Base-by-base conservation (phyloP, 345 rosid genomes). In the Brassica napus region DNA sequence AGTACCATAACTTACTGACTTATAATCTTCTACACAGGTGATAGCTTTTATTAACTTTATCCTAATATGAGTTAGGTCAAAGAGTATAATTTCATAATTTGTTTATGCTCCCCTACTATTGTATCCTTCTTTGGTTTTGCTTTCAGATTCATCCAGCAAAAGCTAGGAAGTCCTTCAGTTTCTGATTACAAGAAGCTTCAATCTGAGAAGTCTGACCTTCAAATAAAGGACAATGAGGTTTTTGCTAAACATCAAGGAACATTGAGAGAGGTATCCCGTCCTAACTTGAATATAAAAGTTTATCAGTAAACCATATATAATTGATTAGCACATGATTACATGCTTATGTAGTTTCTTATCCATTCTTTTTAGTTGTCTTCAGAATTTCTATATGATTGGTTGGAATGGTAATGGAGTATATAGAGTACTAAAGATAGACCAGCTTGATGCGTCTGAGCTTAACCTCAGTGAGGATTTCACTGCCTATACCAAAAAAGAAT, bases 151-250 rank as follows among this genome's bases (percentile, higher is more conserved):
- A 74, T 92, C 72, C 98, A 94, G 76, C 90, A 94, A 42, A 91
- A 91, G 80, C 81, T 92, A 83, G 94, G 95, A 8, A 94, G 92
- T 80, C 97, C 92, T 31, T 86, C 42, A 37, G 75, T 85, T 42
- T 84, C 91, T 6, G 95, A 94, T 62, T 90, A 87, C 69, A 92
- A 92, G 82, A 94, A 89, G 88, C 86, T 92, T 75, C 97, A 92
- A 83, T 86, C 92, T 35, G 97, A 92, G 31, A 57, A 76, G 75
- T 81, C 92, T 5, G 92, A 91, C 77, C 77, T 92, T 84, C 93
- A 80, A 75, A 80, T 74, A 21, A 89, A 88, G 83, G 87, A 92
- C 65, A 18, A 81, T 79, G 94, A 92, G 73, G 91, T 92, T 57
- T 77, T 87, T 76, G 87, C 86, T 28, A 80, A 84, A 52, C 92